Percentiles rank a stretch among this genome's conserved stretches.
These are phyloP conservation scores for Fusarium abutilonis DNA, from an alignment of 2,329 filamentous ascomycete species.

Conservation along the genomic window DNA sequence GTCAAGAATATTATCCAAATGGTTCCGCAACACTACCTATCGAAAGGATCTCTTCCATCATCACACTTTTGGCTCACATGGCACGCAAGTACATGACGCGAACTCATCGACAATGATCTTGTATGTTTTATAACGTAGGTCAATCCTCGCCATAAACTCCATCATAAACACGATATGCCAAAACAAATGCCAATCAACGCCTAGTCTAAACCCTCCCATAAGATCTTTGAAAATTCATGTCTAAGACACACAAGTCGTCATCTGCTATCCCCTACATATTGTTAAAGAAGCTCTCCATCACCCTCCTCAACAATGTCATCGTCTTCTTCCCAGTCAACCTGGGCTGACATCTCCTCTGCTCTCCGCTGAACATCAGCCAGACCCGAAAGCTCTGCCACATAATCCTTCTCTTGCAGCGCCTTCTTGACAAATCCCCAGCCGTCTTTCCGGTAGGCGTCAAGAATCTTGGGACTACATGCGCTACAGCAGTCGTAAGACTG, in stretches of 20 bases:
- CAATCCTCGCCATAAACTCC: constrained; percentile 7
- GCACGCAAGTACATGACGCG: neutral
- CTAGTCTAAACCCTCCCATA: constrained; percentile 9
- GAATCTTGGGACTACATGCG: constrained; percentile 77
- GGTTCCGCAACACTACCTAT: no score
- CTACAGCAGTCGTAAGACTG: constrained; percentile 83
- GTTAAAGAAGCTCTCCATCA: constrained; percentile 32
- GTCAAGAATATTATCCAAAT: no score
- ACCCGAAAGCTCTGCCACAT: constrained; percentile 79
- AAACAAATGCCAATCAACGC: constrained; percentile 16
- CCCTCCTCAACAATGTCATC: constrained; percentile 53
- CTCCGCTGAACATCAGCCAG: constrained; percentile 74
- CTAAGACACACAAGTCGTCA: constrained; percentile 8
- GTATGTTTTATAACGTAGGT: neutral
- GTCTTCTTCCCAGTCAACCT: constrained; percentile 71
- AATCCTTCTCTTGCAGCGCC: constrained; percentile 78
- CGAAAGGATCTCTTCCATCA: no score
- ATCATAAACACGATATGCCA: neutral
- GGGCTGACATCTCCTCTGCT: constrained; percentile 61
- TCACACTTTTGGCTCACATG: no score
- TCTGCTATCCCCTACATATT: neutral
- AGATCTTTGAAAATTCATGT: constrained; percentile 9
- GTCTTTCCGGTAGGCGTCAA: constrained; percentile 72
- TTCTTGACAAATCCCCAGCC: constrained; percentile 82
- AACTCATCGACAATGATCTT: neutral